phyloP scores from a whole-genome alignment of 345 rosid genomes.

The Sisymbrium irio region DNA sequence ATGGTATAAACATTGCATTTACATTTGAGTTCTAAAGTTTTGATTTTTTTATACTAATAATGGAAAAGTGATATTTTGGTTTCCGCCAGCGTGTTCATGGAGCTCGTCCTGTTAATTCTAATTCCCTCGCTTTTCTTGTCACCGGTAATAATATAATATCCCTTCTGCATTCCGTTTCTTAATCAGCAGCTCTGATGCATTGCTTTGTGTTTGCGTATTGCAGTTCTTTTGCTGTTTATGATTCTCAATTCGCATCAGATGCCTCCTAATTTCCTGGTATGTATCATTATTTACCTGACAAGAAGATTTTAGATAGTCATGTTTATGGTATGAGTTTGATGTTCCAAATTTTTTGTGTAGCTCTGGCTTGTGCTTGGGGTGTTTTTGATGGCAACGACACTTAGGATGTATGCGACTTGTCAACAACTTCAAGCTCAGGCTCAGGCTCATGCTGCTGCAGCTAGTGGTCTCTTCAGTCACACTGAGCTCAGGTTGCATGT shows the following conservation, averaged over 20 bases:
- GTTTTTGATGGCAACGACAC: slow-evolving; percentile 83
- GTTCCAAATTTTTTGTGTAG: slow-evolving; percentile 36
- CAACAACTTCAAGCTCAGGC: slow-evolving; percentile 97
- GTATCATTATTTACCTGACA: neutral
- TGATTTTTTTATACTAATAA: slow-evolving; percentile 6
- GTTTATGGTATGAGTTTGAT: slow-evolving; percentile 15
- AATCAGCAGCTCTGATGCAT: neutral
- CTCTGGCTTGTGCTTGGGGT: slow-evolving; percentile 93
- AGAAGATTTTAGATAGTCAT: neutral
- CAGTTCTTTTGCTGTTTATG: slow-evolving; percentile 92
- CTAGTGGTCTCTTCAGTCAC: slow-evolving; percentile 78
- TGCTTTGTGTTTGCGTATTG: slow-evolving; percentile 16
- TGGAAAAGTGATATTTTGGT: neutral
- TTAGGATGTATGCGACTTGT: slow-evolving; percentile 93
- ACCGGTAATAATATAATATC: no score
- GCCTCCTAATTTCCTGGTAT: slow-evolving; percentile 93
- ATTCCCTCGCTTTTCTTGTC: slow-evolving; percentile 87
- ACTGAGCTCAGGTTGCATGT: slow-evolving; percentile 86
- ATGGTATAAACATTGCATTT: slow-evolving; percentile 42
- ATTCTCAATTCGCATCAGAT: slow-evolving; percentile 91
- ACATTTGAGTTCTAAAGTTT: neutral
- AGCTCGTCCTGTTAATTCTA: slow-evolving; percentile 75
- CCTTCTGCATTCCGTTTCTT: no score
- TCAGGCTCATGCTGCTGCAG: slow-evolving; percentile 84
- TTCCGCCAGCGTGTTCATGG: slow-evolving; percentile 69